Base-by-base conservation (phyloP, 768 basidiomycete genomes). In the Macrolepiota fuliginosa region DNA sequence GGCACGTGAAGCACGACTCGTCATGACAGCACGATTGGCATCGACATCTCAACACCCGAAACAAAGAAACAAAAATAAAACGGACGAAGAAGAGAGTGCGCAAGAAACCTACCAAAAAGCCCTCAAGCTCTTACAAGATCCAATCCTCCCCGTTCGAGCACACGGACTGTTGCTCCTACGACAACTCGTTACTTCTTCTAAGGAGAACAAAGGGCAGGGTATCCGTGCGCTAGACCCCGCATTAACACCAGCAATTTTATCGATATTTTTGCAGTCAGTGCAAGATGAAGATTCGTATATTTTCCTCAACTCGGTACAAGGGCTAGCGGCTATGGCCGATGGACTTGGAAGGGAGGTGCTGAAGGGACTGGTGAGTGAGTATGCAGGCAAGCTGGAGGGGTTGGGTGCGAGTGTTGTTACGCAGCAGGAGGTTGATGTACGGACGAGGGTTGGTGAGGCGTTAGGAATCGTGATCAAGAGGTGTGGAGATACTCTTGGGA, bases 221-320 rank as follows among this genome's bases (percentile, higher is more conserved):
- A 65, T 72, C 29, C 66, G 68, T 65, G 70, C 66, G 64, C 63
- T 68, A 12, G 86, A 91, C 66, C 74, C 78, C 2, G 89, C 90
- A 0, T 77, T 98, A 25, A 73, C 88, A 15, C 94, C 94, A 5
- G 90, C 89, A 0, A 92, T 98, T 65, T 75, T 95, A 50, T 90
- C 91, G 29, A 89, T 97, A 58, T 96, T 98, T 71, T 72, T 96
- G 64, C 87, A 92, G 68, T 83, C 88, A 0, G 74, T 96, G 4
- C 90, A 93, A 68, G 94, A 97, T 63, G 91, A 95, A 40, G 96
- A 98, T 68, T 94, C 92, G n/a, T 98, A 94, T 72, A 86, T 98
- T 58, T 98, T 94, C 69, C 77, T 98, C 56, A 94, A 94, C 69
- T 94, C 91, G 0, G 89, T 96, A 13, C 92, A 95, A 67, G 96